Conservation (phyloP, 2,329 filamentous ascomycete genomes). For the Pseudogymnoascus sp. region DNA sequence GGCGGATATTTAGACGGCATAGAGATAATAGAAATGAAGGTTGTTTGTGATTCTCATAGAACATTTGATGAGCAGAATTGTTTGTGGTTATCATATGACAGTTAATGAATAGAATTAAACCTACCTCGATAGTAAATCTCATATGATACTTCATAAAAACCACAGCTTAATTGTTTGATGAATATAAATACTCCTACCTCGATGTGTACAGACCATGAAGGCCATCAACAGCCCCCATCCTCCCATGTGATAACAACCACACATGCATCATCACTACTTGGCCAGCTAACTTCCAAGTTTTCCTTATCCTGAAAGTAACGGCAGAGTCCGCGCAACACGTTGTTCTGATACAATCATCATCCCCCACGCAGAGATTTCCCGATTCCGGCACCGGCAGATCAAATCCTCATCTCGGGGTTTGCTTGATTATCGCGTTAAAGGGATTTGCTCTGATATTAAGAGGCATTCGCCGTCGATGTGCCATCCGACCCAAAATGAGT, state of each 20-base stretch:
- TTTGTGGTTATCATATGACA: neutral
- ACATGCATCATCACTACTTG: neutral
- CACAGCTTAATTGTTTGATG: too few relatives aligned
- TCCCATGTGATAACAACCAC: neutral
- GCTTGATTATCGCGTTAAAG: neutral
- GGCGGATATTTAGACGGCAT: neutral
- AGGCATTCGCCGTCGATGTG: conserved; percentile 5
- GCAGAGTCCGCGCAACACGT: neutral
- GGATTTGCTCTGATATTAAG: neutral
- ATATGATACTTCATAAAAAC: too few relatives aligned
- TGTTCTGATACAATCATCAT: neutral
- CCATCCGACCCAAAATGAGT: neutral
- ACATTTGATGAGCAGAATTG: neutral
- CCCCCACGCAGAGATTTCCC: neutral
- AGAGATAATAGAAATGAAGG: neutral
- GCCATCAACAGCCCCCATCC: neutral
- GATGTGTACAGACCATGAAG: neutral
- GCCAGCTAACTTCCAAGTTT: conserved; percentile 2
- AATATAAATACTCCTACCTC: neutral
- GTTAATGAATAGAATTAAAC: neutral
- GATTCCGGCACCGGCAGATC: neutral
- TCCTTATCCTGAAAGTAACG: neutral
- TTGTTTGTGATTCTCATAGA: neutral
- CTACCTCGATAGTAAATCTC: too few relatives aligned
- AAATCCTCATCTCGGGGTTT: neutral